These are phyloP conservation scores for Poterioochromonas sp. DNA, from an alignment of 352 stramenopile genomes.

Conservation along the genomic window DNA sequence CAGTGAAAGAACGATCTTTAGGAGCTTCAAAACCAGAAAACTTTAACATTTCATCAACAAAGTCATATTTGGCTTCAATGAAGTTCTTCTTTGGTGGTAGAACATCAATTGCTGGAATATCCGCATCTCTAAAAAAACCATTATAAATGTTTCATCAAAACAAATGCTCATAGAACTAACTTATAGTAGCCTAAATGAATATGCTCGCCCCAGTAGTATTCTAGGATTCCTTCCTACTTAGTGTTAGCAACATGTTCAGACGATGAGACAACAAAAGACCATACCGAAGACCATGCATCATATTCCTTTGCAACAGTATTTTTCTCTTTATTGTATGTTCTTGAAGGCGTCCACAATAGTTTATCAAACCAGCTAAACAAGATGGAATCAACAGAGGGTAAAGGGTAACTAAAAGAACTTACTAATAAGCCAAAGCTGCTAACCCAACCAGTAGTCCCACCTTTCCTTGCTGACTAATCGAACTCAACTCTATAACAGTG, in stretches of 20 bases:
- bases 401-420: too few species aligned
- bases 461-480: too few species aligned
- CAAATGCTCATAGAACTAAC: not conserved
- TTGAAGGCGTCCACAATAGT: slow-evolving; percentile 19
- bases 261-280: not conserved
- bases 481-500: too few species aligned
- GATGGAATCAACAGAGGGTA: too few species aligned
- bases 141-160: not conserved
- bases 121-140: not conserved
- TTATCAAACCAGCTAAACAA: not conserved
- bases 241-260: not conserved
- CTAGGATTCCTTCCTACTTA: slow-evolving; percentile 64
- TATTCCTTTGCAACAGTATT: slow-evolving; percentile 52
- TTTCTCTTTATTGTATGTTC: slow-evolving; percentile 36
- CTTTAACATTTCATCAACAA: slow-evolving; percentile 67
- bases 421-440: too few species aligned
- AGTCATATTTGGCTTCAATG: slow-evolving; percentile 73
- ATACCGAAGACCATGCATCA: slow-evolving; percentile 52
- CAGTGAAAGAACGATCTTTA: slow-evolving; percentile 38
- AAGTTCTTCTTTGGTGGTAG: slow-evolving; percentile 57
- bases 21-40: not conserved
- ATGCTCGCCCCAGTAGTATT: slow-evolving; percentile 77
- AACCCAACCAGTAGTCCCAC: too few species aligned
- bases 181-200: slow-evolving; percentile 76
- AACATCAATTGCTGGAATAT: not conserved